A percentile compares a stretch with the other conserved stretches of the same genome.
Evolutionary conservation across 228 moss, liverwort and hornwort species (phyloP).

Genomic region (Sphagnum magellanicum): DNA sequence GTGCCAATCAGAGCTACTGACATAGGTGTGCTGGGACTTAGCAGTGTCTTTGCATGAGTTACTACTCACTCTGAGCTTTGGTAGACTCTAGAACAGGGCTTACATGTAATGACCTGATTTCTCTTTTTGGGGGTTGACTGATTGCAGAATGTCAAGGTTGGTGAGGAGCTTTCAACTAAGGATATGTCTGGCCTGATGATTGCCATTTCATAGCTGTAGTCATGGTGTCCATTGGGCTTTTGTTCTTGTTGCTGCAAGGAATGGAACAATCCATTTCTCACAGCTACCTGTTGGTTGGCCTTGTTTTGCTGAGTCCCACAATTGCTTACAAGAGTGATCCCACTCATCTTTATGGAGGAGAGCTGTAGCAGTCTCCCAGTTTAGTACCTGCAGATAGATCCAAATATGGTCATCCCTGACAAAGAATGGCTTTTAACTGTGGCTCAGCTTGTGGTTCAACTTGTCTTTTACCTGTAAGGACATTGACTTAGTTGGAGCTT

Average conservation of each 20-base stretch:
- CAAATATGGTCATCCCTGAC: too few relatives aligned
- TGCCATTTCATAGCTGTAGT: slow-evolving; percentile 21
- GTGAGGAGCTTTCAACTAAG: slow-evolving; percentile 41
- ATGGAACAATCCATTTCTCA: too few relatives aligned
- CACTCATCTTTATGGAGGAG: too few relatives aligned
- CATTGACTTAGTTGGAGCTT: too few relatives aligned
- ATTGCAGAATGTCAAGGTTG: slow-evolving; percentile 72
- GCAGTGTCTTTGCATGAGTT: neutral
- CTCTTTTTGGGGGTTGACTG: slow-evolving; percentile 22
- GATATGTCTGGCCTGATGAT: slow-evolving; percentile 19
- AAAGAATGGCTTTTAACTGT: too few relatives aligned
- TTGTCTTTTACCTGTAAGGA: too few relatives aligned
- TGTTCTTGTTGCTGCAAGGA: slow-evolving; percentile 10
- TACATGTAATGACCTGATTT: slow-evolving; percentile 9
- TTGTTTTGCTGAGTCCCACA: too few relatives aligned
- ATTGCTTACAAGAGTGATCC: too few relatives aligned
- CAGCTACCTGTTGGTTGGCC: too few relatives aligned
- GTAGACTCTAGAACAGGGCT: slow-evolving; percentile 1
- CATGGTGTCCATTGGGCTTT: slow-evolving; percentile 9
- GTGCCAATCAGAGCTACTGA: slow-evolving; percentile 1
- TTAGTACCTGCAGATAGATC: too few relatives aligned
- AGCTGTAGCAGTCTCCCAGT: too few relatives aligned
- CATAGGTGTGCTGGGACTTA: neutral
- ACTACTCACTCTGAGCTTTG: slow-evolving; percentile 2
- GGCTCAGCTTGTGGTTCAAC: too few relatives aligned